A percentile compares a stretch with the other conserved stretches of the same genome.
Evolutionary conservation across 306 rosid species (phyloP).

Genomic region (Medicago ruthenica): DNA sequence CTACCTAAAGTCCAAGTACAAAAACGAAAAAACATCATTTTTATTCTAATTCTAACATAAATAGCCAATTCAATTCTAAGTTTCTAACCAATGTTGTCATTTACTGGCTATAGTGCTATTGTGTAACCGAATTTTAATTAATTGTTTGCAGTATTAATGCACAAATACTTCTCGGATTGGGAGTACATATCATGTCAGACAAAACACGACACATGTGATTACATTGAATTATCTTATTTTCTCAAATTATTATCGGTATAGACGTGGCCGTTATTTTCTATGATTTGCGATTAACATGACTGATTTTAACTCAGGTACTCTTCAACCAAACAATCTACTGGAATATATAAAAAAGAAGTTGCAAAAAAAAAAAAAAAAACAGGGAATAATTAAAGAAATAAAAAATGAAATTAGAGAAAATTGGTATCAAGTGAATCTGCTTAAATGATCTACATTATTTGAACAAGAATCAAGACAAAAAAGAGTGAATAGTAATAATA

Average conservation of each 20-base stretch:
- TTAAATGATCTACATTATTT: not conserved
- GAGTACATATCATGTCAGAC: too few relatives aligned
- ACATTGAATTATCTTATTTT: too few relatives aligned
- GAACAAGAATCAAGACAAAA: not conserved
- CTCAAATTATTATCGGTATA: too few relatives aligned
- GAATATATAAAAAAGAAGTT: not conserved
- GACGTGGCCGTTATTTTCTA: not conserved
- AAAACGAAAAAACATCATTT: not conserved
- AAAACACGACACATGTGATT: too few relatives aligned
- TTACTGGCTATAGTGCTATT: too few relatives aligned
- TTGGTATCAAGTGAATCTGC: too few relatives aligned
- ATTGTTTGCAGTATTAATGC: not conserved
- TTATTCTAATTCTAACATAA: too few relatives aligned
- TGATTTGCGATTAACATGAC: not conserved
- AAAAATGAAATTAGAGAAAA: too few relatives aligned
- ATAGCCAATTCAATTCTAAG: not conserved
- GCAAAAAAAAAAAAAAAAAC: slow-evolving; percentile 3
- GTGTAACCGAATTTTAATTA: too few relatives aligned
- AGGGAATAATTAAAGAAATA: not conserved
- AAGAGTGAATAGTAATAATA: not conserved
- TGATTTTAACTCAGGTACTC: not conserved
- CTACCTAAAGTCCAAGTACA: not conserved
- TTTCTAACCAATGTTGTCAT: not conserved
- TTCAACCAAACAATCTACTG: not conserved
- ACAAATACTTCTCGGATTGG: too few relatives aligned